phyloP scores from a whole-genome alignment of 2,329 filamentous ascomycete genomes.

The Neonectria sp. region DNA sequence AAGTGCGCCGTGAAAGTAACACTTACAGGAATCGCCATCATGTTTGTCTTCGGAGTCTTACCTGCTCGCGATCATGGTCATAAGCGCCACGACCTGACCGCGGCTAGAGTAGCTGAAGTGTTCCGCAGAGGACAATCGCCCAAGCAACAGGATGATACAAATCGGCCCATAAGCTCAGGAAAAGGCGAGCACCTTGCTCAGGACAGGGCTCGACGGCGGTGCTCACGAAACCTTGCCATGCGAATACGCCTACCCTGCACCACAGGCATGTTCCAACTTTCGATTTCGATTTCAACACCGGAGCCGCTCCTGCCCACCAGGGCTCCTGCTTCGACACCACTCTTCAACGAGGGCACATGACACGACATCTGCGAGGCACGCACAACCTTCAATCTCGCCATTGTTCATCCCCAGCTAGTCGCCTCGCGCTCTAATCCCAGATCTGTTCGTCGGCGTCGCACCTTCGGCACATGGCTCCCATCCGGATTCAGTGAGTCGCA shows the following conservation, averaged over 20 bases:
- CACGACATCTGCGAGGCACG: slow-evolving; percentile 4
- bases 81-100: too few species aligned
- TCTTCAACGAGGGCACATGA: neutral
- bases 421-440: slow-evolving; percentile 10
- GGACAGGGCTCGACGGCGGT: neutral
- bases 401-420: slow-evolving; percentile 12
- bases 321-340: neutral
- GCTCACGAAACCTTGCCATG: neutral
- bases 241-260: slow-evolving; percentile 24
- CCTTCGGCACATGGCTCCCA: slow-evolving; percentile 8
- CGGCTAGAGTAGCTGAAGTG: neutral
- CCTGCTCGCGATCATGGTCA: too few species aligned
- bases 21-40: too few species aligned
- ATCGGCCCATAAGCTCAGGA: neutral
- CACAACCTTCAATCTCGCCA: slow-evolving; percentile 15
- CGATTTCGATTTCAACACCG: slow-evolving; percentile 19
- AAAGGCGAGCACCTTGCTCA: neutral
- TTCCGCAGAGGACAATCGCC: too few species aligned
- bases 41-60: too few species aligned
- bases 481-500: slow-evolving; percentile 18
- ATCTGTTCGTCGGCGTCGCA: neutral
- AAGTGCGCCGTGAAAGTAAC: too few species aligned
- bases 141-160: neutral
- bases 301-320: slow-evolving; percentile 3
- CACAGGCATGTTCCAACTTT: slow-evolving; percentile 3